Evolutionary conservation across 352 stramenopile genomes (phyloP), one percentile per base, ranked within the genome.

Genomic region (Phytophthora crassamura): DNA sequence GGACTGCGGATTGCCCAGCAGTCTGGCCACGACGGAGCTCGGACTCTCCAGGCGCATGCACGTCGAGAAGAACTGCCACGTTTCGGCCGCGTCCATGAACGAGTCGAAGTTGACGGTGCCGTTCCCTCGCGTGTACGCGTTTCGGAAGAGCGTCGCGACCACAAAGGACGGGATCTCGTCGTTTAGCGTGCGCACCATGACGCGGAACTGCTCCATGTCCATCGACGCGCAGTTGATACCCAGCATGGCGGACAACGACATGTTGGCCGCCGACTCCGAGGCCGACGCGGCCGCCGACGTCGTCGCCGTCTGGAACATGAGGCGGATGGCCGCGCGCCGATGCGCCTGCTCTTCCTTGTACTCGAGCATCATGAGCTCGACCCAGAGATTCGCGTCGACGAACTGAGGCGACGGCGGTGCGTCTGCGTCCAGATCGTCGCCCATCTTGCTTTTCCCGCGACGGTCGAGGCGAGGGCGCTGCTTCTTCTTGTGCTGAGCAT

Each of bases 311-410:
- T 97, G 90, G 46, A 98, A 98, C 93, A 98, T 98, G 1, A 98
- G 65, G 0, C 92, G 90, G 40, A 98, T 91, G 14, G 91, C 91
- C 15, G 90, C 90, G 5, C 85, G 76, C 2, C 93, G 86, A 58
- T 97, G 93, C 0, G 91, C 89, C 64, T 98, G 92, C 59, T 98
- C 93, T 50, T 97, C 89, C 33, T 95, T 94, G 71, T 98, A 97
- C 69, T 97, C 87, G 46, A 91, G 77, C 80, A 95, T 89, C 85
- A 95, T 93, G n/a, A 94, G 69, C 33, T 93, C 82, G 4, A 94
- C 67, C 87, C 87, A 95, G 3, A 93, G 60, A 33, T 90, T 80
- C 1, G 86, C 87, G 16, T 95, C 87, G 0, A 95, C 69, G 25
- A 92, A 93, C 43, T 89, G 80, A 14, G 58, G 54, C 0, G 40